Base-by-base conservation (phyloP, 1,284 basidiomycete genomes). In the Apiotrichum montevideense region DNA sequence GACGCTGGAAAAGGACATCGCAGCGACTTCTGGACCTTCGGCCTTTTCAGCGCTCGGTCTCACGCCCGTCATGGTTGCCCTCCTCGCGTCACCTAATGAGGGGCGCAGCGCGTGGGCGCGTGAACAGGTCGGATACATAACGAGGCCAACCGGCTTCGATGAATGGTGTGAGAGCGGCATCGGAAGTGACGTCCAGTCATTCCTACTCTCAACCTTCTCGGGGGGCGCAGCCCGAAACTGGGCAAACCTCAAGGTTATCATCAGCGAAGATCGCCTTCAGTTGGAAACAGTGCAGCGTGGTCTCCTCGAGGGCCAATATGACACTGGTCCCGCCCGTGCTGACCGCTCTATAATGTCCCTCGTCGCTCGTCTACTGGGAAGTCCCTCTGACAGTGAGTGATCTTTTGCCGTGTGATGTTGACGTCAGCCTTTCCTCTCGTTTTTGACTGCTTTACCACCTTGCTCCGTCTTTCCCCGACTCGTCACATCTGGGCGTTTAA, bases 401-500 rank as follows among this genome's bases (percentile, higher is more conserved):
- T 7, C 37, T 32, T 2, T 9, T 34, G 5, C 6, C 9, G 13
- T 37, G 8, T 14, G 85, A 21, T 78, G 84, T 52, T 59, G n/a
- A 59, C 54, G 4, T 34, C 57, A 91, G 89, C 87, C 51, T 88
- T 90, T 64, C 59, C 74, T 11, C 75, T 82, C 51, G 78, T 91
- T 46, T 74, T 93, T 11, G 80, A 79, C 55, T 61, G 64, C 46
- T 73, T 77, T 54, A 54, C 64, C 9, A 34, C 54, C 2, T 35
- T 86, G 79, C 63, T 85, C 84, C 61, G 71, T 79, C 15, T 76
- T 81, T 57, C 78, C 84, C 58, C 77, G 83, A 54, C 82, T 80
- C 65, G 81, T 81, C 46, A 79, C 13, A 70, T 88, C 13, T 94
- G 90, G 90, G 68, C 76, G 21, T 83, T 80, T 41, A 85, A 89